Base-by-base conservation (phyloP, 1,284 basidiomycete genomes). In the Meripilus lineatus region DNA sequence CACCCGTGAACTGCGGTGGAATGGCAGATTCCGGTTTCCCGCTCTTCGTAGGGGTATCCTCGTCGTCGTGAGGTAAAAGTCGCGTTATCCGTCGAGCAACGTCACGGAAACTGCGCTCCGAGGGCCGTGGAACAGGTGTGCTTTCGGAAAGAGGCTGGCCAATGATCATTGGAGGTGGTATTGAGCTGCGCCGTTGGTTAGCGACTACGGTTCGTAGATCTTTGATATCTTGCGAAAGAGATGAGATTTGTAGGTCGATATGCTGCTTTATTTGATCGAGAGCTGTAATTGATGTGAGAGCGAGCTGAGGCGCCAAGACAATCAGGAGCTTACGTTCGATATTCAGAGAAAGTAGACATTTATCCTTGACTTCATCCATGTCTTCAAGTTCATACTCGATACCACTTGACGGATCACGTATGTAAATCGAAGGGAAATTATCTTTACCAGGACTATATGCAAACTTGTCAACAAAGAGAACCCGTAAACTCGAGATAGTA, bases 241-340 rank as follows among this genome's bases (percentile, higher is more conserved):
- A 71, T 0, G 85, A 83, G 46, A 99, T 90, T 52, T 94, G 92
- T 3, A 82, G 61, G 60, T 98, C 95, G 51, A 99, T 93, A 59
- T 99, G 95, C 59, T 96, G 93, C 63, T 96, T 97, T 63, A 99
- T 95, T 65, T 99, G 95, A 65, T 98, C 95, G 42, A 99, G 81
- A 11, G 93, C 93, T 96, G 57, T n/a, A 47, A 30, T n/a, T n/a
- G 23, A 32, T 3, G 25, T 39, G 40, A 37, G 45, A 32, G 5
- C 11, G 5, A n/a, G 11, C 14, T 28, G 43, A 34, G 15, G 13
- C 18, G n/a, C 38, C 17, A 45, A 25, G 4, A 2, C 10, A 35
- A 32, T 18, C 15, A 59, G 10, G 6, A 3, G 74, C 93, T 70
- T 65, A 96, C 93, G 91, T 74, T 98, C 94, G 51, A 99, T 94